Evolutionary conservation across 176 grass and related monocot species (phyloP), one percentile per base, ranked within the genome.

Genomic region (Avena insularis): DNA sequence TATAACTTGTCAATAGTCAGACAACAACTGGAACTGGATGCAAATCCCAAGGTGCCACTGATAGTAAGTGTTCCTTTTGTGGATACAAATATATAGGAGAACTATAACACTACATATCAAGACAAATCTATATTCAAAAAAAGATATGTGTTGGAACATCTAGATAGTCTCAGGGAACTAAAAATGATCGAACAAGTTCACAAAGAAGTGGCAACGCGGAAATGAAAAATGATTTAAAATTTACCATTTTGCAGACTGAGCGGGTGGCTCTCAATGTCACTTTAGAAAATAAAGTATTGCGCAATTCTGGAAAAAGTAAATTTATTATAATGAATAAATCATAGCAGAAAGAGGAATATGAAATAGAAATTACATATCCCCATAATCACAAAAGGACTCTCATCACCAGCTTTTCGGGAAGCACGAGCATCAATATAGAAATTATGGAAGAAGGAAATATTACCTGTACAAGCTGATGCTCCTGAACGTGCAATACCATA

Each of bases 401-500:
- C 19, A 43, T 35, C 21, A 73, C 14, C 23, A 13, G 17, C 6
- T 75, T 45, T 67, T 82, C 19, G 79, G 9, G 9, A 25, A 12
- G 80, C 45, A 46, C 35, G 17, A 36, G 60, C 10, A 27, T 13
- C 4, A 19, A 50, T 55, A 84, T 33, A 27, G 50, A 35, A 20
- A 15, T 71, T 35, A 66, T 27, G 36, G 70, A 88, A 67, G 17
- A 19, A 69, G 57, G 84, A 57, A 66, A 6, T 66, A 88, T 62
- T 90, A 98, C 97, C 97, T 91, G 92, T 98, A 71, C 97, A 98
- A 38, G 90, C 90, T 38, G 97, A 94, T 67, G 90, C 93, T 80
- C 97, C 97, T 71, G 97, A 81, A 67, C 97, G 92, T 79, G 97
- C 97, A 89, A 98, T 96, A 62, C 97, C 97, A 86, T 98, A 98